Percentiles rank a stretch among this genome's conserved stretches.
Conservation (phyloP, 73 alveolate genomes). For the Blepharisma stoltei region DNA sequence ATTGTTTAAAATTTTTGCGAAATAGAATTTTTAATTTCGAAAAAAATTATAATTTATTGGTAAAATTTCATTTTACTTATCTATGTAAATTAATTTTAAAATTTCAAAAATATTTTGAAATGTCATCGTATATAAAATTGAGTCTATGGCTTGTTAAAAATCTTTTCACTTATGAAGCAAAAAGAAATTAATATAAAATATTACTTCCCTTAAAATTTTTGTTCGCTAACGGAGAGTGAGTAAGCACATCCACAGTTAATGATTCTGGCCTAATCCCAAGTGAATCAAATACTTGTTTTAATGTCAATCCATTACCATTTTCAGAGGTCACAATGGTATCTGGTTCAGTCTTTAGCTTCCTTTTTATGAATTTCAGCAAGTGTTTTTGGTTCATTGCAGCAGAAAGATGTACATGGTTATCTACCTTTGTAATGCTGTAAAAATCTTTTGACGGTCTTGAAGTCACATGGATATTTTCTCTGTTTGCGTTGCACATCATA, state of each 20-base stretch:
- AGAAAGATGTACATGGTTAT: conserved; percentile 73
- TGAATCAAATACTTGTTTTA: conserved; percentile 41
- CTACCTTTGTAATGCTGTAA: conserved; percentile 57
- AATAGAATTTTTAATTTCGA: no score
- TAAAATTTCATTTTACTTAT: no score
- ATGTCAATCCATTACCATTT: conserved; percentile 42
- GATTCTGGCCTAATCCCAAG: conserved; percentile 23
- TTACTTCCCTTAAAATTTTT: no score
- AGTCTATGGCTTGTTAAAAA: no score
- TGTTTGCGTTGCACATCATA: conserved; percentile 8
- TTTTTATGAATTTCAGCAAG: conserved; percentile 53
- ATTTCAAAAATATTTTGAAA: no score
- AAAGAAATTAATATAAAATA: no score
- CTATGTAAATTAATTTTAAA: no score
- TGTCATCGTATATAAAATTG: no score
- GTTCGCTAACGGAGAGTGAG: no score
- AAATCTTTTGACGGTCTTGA: neutral
- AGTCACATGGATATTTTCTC: neutral
- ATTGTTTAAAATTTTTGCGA: no score
- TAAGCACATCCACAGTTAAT: conserved; percentile 31
- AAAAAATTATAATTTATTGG: no score
- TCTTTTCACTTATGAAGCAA: no score
- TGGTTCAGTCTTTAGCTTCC: conserved; percentile 45
- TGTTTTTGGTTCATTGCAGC: conserved; percentile 83
- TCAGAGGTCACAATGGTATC: conserved; percentile 47